phyloP scores from a whole-genome alignment of 2,329 filamentous ascomycete genomes.

The Exophiala dermatitidis region DNA sequence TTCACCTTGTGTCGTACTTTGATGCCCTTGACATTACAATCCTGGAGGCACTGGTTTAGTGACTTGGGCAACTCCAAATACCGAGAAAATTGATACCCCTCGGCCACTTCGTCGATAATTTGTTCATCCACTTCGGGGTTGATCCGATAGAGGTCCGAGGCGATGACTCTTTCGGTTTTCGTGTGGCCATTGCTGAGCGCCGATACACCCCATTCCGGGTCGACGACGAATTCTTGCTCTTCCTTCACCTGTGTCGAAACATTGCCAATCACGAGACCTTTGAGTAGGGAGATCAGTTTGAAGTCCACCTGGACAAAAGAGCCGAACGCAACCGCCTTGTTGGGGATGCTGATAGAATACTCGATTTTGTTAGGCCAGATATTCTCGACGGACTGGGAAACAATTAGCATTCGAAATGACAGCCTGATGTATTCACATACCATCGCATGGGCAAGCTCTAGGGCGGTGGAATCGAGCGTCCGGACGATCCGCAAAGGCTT shows the following conservation, averaged over 20 bases:
- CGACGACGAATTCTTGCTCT: conserved; percentile 58
- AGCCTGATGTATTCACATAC: conserved; percentile 35
- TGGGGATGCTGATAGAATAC: conserved; percentile 87
- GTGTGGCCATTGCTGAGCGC: conserved; percentile 31
- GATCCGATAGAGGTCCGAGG: conserved; percentile 61
- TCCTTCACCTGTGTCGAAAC: conserved; percentile 77
- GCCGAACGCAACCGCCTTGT: conserved; percentile 90
- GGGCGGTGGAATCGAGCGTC: conserved; percentile 65
- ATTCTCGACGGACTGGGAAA: conserved; percentile 67
- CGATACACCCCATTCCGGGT: conserved; percentile 39
- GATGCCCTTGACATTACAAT: conserved; percentile 80
- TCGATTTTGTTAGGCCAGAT: conserved; percentile 97
- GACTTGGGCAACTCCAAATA: conserved; percentile 67
- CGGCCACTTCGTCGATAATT: conserved; percentile 51
- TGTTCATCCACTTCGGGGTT: conserved; percentile 56
- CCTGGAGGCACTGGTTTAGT: conserved; percentile 76
- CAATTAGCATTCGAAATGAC: background rate
- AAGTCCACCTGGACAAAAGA: conserved; percentile 79
- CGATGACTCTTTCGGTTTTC: conserved; percentile 58
- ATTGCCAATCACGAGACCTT: conserved; percentile 78
- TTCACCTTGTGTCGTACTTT: conserved; percentile 90
- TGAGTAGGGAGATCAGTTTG: conserved; percentile 77
- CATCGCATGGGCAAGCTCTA: conserved; percentile 81
- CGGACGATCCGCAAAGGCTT: conserved; percentile 73
- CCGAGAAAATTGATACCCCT: conserved; percentile 55